These are phyloP conservation scores for Comarum palustre DNA, from an alignment of 306 rosid species.

Conservation along the genomic window DNA sequence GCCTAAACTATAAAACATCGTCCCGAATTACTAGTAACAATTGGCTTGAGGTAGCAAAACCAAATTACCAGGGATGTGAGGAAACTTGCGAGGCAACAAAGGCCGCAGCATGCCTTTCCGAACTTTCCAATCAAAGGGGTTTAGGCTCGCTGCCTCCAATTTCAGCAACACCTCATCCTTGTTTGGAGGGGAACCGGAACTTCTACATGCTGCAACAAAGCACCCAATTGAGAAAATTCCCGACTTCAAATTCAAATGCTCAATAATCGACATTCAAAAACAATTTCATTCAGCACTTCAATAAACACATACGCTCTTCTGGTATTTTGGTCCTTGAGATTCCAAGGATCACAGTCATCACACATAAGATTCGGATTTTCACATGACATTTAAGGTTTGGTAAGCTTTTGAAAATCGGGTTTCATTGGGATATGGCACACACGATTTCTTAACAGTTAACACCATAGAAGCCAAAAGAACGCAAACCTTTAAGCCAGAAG, in stretches of 20 bases:
- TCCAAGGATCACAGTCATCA: neutral
- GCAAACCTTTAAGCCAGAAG: constrained; percentile 50
- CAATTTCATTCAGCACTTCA: neutral
- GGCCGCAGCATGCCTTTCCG: constrained; percentile 74
- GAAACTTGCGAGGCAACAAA: constrained; percentile 62
- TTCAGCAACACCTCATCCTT: constrained; percentile 63
- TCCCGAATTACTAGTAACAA: no score
- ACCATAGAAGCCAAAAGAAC: neutral
- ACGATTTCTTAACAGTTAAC: neutral
- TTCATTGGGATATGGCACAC: neutral
- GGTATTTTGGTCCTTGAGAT: no score
- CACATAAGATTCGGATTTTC: neutral
- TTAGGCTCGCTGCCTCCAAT: constrained; percentile 70
- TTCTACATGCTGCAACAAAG: constrained; percentile 46
- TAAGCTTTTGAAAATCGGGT: neutral
- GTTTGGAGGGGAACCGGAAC: constrained; percentile 52
- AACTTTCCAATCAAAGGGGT: constrained; percentile 85
- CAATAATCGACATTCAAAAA: neutral
- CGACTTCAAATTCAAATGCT: neutral
- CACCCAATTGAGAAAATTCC: neutral
- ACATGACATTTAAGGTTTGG: neutral
- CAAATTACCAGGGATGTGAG: constrained; percentile 64
- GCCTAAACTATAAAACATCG: no score
- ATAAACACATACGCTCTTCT: no score
- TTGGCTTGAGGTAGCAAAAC: neutral